These are phyloP conservation scores for Alternaria novae-zelandiae DNA, from an alignment of 2,329 filamentous ascomycete species.

Conservation along the genomic window DNA sequence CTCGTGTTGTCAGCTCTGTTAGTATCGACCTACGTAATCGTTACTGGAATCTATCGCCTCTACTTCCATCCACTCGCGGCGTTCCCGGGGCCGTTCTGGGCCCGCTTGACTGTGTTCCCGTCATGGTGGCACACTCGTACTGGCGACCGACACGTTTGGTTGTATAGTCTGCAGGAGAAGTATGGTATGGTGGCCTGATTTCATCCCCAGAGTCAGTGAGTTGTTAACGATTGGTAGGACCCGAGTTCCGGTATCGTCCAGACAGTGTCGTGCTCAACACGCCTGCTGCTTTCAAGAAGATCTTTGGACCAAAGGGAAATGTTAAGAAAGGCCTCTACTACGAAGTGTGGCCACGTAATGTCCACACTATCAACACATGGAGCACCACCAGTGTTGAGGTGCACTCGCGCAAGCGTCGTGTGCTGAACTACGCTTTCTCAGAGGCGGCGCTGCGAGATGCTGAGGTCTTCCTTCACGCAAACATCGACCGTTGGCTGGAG, in stretches of 20 bases:
- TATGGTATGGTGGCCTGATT: constrained; percentile 60
- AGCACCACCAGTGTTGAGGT: constrained; percentile 34
- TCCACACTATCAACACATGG: constrained; percentile 47
- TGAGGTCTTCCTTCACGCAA: constrained; percentile 47
- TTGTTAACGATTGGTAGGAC: constrained; percentile 1
- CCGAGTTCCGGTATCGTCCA: constrained; percentile 69
- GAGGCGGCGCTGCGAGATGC: constrained; percentile 48
- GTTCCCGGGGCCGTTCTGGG: constrained; percentile 33
- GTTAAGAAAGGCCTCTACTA: constrained; percentile 56
- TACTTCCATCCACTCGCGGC: constrained; percentile 31
- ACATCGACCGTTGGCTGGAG: constrained; percentile 33
- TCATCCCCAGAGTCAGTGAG: neutral
- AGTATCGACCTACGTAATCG: constrained; percentile 13
- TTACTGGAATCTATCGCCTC: constrained; percentile 21
- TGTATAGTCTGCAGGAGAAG: constrained; percentile 72
- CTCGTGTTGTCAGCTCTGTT: constrained; percentile 2
- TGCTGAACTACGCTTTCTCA: constrained; percentile 52
- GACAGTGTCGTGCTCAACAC: constrained; percentile 78
- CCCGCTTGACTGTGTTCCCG: constrained; percentile 26
- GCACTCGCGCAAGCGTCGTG: constrained; percentile 49
- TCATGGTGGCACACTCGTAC: constrained; percentile 69
- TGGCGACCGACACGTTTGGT: constrained; percentile 74
- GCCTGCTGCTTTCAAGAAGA: constrained; percentile 54
- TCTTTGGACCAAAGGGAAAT: constrained; percentile 54
- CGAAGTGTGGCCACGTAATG: constrained; percentile 47